Evolutionary conservation across 2,329 filamentous ascomycete species (phyloP), one percentile per base, ranked within the genome.

Genomic region (Diplocarpon mali): DNA sequence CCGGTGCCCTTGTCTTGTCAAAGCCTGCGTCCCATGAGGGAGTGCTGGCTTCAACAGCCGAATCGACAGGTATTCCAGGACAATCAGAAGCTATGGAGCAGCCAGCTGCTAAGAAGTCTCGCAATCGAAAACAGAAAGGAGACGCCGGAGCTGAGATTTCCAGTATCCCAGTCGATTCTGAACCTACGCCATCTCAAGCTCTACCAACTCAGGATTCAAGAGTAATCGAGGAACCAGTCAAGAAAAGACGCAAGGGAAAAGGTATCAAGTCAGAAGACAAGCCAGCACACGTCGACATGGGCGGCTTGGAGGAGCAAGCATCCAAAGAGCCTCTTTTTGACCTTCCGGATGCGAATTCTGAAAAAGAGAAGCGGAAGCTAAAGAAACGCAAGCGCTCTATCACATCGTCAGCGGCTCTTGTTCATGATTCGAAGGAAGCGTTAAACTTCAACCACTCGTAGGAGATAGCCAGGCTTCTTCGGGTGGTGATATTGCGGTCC

Each of bases 401-500:
- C 31, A 35, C 34, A 28, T 20, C 35, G 32, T 35, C 42, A n/a
- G 44, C 44, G 13, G 5, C 42, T 12, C 40, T 46, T 37, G 31
- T 37, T 10, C 45, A 53, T 30, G 32, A 40, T 11, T 31, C 45
- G 36, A 35, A 41, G 11, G 41, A 56, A 44, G 37, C 44, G 44
- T 47, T 46, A 63, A 64, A 64, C 58, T 54, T 40, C 35, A 47
- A 44, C 55, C 62, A 62, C 59, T 61, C 58, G 56, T 61, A 62
- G 20, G 20, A 24, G 49, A 50, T 51, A 47, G 51, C 57, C 60
- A 62, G 60, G 62, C 48, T 44, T 56, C 52, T 59, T 47, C 58
- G 60, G 57, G 60, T 63, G 62, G 57, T 60, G 45, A 49, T 52
- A 40, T 38, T 24, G 20, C 20, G 35, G 35, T 51, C 60, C 60